Base-by-base conservation (phyloP, 805 yeast genomes). In the Wickerhamiella vanderwaltii region DNA sequence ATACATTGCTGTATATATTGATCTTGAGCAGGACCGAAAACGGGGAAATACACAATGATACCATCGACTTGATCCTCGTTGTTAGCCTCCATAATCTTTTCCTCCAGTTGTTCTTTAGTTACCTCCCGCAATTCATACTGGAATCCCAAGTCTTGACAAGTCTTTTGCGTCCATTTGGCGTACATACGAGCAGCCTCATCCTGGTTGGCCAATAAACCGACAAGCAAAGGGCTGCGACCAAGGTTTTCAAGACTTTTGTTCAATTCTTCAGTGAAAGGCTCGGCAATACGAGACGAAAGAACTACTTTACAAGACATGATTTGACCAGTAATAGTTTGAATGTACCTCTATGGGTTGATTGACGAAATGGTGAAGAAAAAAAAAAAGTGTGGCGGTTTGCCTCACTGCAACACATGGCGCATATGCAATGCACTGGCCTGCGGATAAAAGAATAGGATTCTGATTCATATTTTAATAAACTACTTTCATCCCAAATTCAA, bases 121-220 rank as follows among this genome's bases (percentile, higher is more conserved):
- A 80, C 77, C 52, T 75, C 71, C 23, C 81, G 63, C 48, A 91
- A 64, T 57, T 86, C 88, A 59, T 84, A 91, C 26, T 72, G 65
- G 63, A 91, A 86, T 0, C 98, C 98, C 44, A 86, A 63, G 16
- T 82, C 77, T 54, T 75, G 79, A 51, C 91, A 75, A 1, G 97
- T 88, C 57, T 85, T 87, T 22, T 80, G 82, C 0, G 98, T 88
- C 95, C 96, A 91, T 38, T 76, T 77, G 36, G 98, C 97, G 59
- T 91, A 91, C 81, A 81, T 81, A 54, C 72, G 72, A 5, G 95
- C 97, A 9, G 97, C 95, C 2, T 96, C 97, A 53, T 91, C 98
- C 12, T 70, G 67, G 59, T 91, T 91, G 12, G 96, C 96, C 31
- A 91, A 66, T 47, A 91, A 75, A 0, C 98, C 98, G 25, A 88